These are phyloP conservation scores for Colletotrichum endophyticum DNA, from an alignment of 2,329 filamentous ascomycete species.

Conservation along the genomic window DNA sequence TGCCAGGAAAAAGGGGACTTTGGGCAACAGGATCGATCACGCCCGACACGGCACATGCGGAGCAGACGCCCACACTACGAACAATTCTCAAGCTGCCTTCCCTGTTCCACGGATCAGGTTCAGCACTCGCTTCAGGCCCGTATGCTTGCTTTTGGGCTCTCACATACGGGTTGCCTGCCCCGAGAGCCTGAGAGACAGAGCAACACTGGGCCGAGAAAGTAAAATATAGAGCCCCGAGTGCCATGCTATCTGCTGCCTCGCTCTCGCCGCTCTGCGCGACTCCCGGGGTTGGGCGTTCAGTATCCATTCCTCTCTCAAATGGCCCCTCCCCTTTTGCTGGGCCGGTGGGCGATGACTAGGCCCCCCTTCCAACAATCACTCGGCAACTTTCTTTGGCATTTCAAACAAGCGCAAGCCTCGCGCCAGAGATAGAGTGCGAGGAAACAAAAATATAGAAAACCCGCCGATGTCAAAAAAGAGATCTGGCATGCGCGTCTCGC, in stretches of 20 bases:
- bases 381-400: not conserved
- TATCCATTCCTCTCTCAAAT: not conserved
- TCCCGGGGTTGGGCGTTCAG: not conserved
- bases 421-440: not conserved
- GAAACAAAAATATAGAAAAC: not conserved
- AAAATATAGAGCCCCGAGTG: not conserved
- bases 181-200: not conserved
- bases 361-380: not conserved
- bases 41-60: conserved; percentile 9
- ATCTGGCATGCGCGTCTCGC: not conserved
- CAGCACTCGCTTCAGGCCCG: not conserved
- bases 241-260: not conserved
- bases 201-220: not conserved
- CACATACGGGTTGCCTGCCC: not conserved
- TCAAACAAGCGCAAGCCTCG: not conserved
- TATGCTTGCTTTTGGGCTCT: not conserved
- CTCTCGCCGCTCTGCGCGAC: not conserved
- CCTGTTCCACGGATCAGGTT: not conserved
- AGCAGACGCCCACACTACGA: not conserved
- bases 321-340: not conserved
- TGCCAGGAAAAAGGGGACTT: not conserved
- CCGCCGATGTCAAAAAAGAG: not conserved
- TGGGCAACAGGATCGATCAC: not conserved
- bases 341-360: not conserved
- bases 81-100: not conserved